Conservation (phyloP, 305 asterid genomes). For the Fraxinus velutina region DNA sequence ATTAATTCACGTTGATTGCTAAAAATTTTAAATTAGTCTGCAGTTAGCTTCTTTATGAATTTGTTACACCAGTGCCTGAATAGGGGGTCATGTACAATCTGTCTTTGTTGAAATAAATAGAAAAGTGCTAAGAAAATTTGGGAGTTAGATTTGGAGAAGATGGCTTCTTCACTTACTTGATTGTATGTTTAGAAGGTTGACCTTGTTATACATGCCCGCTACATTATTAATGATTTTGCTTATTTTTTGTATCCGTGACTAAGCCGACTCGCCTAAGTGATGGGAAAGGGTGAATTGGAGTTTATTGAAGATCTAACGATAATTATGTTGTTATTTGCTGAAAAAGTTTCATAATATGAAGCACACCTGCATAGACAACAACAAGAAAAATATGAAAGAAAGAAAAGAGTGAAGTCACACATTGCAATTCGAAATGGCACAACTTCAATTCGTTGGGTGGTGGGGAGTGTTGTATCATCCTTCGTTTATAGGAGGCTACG, state of each 20-base stretch:
- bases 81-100: background rate
- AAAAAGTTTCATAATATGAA: background rate
- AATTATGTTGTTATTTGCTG: background rate
- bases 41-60: background rate
- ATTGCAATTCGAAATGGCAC: background rate
- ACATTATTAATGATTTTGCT: background rate
- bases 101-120: background rate
- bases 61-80: conserved; percentile 5
- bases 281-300: conserved; percentile 6
- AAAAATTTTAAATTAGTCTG: background rate
- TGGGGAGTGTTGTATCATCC: background rate
- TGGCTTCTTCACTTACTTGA: background rate
- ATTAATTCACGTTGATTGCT: conserved; percentile 5
- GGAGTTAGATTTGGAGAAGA: background rate
- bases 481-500: background rate
- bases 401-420: background rate
- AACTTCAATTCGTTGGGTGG: background rate
- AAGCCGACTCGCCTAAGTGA: background rate
- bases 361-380: background rate
- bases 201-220: background rate
- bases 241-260: background rate
- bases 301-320: background rate
- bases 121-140: background rate
- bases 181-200: background rate
- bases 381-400: background rate